A percentile compares a stretch with the other conserved stretches of the same genome.
These are phyloP conservation scores for Hypoxylon lienhwacheense DNA, from an alignment of 495 filamentous ascomycete species.

Conservation along the genomic window DNA sequence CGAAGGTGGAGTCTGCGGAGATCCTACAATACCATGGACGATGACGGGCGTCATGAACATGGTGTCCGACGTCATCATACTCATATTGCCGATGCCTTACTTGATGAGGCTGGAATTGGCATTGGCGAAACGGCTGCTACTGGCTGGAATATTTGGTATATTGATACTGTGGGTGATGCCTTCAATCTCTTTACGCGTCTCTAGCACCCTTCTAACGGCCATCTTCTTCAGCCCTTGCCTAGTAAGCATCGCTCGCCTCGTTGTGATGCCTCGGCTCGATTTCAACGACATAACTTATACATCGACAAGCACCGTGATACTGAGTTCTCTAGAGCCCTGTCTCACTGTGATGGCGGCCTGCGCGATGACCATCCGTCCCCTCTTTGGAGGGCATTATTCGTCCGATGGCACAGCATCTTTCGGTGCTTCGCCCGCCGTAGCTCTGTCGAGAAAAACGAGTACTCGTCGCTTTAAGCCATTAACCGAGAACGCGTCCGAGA, in stretches of 20 bases:
- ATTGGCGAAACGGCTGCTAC: conserved; percentile 29
- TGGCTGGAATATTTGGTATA: conserved; percentile 33
- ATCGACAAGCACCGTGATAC: conserved; percentile 28
- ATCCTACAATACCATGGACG: conserved; percentile 32
- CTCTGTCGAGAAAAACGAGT: conserved; percentile 19
- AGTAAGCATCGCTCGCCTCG: conserved; percentile 30
- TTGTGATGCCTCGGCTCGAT: conserved; percentile 30
- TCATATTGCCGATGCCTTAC: conserved; percentile 38
- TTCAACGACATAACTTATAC: conserved; percentile 35
- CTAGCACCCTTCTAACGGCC: background rate
- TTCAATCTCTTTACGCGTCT: background rate
- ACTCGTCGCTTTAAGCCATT: conserved; percentile 34
- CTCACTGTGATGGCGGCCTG: conserved; percentile 36
- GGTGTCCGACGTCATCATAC: conserved; percentile 35
- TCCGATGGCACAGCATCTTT: conserved; percentile 24
- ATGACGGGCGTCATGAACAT: conserved; percentile 35
- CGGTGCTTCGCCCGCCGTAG: conserved; percentile 8
- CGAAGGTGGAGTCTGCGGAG: conserved; percentile 34
- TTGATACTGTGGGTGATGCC: conserved; percentile 32
- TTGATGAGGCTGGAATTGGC: conserved; percentile 28
- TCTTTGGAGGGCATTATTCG: conserved; percentile 30
- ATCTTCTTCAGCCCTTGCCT: conserved; percentile 28
- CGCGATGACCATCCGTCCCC: conserved; percentile 35
- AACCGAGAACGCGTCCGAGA: conserved; percentile 38
- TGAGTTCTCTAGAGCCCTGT: conserved; percentile 35